phyloP scores from a whole-genome alignment of 257 asterid species.

The Cordia subcordata region DNA sequence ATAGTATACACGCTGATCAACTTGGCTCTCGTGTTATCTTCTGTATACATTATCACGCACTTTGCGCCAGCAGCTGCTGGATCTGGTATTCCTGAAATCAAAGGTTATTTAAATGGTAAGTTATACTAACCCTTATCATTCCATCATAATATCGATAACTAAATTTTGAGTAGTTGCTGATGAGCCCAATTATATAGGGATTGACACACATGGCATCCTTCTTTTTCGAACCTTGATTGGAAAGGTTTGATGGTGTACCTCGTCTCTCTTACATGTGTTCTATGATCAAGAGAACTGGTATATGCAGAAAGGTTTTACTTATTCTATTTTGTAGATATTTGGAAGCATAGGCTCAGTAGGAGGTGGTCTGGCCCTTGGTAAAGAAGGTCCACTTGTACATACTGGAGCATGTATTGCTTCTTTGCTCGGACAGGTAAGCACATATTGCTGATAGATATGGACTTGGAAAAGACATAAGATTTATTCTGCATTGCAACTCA shows the following conservation, averaged over 20 bases:
- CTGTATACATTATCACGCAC: slow-evolving; percentile 74
- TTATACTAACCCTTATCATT: background rate
- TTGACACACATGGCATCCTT: slow-evolving; percentile 93
- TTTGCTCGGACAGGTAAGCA: slow-evolving; percentile 94
- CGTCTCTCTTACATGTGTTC: slow-evolving; percentile 9
- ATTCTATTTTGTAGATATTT: slow-evolving; percentile 51
- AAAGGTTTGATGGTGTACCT: slow-evolving; percentile 50
- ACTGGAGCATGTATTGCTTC: slow-evolving; percentile 98
- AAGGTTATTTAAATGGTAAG: slow-evolving; percentile 93
- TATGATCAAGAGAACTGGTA: background rate
- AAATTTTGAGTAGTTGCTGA: slow-evolving; percentile 18
- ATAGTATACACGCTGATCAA: slow-evolving; percentile 73
- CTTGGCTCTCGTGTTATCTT: slow-evolving; percentile 85
- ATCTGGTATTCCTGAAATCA: slow-evolving; percentile 98
- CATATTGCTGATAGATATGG: background rate
- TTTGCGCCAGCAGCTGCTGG: slow-evolving; percentile 99
- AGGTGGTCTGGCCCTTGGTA: slow-evolving; percentile 98
- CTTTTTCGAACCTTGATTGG: slow-evolving; percentile 93
- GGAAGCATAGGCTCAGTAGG: slow-evolving; percentile 99
- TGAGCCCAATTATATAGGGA: slow-evolving; percentile 49
- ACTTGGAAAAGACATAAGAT: background rate
- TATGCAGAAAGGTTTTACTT: slow-evolving; percentile 1
- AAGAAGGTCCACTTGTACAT: slow-evolving; percentile 99
- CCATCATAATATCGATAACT: background rate
- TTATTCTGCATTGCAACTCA: background rate